phyloP scores from a whole-genome alignment of 2,329 filamentous ascomycete genomes.

The Aspergillus versicolor region DNA sequence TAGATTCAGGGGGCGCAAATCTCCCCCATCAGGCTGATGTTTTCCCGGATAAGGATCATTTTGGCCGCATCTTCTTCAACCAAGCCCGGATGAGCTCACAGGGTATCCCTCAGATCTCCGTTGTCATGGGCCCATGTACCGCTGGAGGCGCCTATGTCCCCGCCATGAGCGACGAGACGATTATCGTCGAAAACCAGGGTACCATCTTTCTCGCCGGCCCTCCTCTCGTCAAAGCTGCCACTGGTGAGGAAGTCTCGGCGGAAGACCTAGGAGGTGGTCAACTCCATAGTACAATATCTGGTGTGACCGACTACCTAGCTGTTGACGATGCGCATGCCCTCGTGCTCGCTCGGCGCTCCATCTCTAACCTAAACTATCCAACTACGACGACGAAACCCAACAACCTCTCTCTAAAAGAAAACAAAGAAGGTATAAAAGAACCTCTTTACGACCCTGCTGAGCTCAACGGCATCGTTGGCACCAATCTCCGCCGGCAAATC shows the following conservation, averaged over 20 bases:
- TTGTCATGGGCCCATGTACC: slow-evolving; percentile 97
- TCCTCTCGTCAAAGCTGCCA: slow-evolving; percentile 92
- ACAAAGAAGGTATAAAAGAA: slow-evolving; percentile 56
- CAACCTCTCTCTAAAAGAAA: slow-evolving; percentile 18
- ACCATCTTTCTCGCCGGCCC: slow-evolving; percentile 96
- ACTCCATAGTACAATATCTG: slow-evolving; percentile 85
- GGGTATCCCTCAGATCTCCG: slow-evolving; percentile 88
- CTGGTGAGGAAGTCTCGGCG: slow-evolving; percentile 84
- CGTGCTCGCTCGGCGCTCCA: slow-evolving; percentile 76
- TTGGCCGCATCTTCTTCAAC: slow-evolving; percentile 97
- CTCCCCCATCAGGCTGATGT: slow-evolving; percentile 93
- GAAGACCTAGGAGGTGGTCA: slow-evolving; percentile 89
- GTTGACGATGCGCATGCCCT: slow-evolving; percentile 92
- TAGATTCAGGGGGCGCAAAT: slow-evolving; percentile 93
- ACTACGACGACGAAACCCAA: slow-evolving; percentile 38
- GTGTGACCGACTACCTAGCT: slow-evolving; percentile 92
- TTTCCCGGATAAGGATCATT: slow-evolving; percentile 92
- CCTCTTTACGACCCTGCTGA: slow-evolving; percentile 79
- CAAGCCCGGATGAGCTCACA: slow-evolving; percentile 88
- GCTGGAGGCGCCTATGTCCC: slow-evolving; percentile 95
- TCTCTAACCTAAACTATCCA: slow-evolving; percentile 90
- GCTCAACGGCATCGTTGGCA: slow-evolving; percentile 83
- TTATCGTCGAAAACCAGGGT: slow-evolving; percentile 94
- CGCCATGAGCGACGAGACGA: slow-evolving; percentile 95
- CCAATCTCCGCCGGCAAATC: slow-evolving; percentile 82